Evolutionary conservation across 305 asterid genomes (phyloP).

Genomic region (Solanum hybrid): DNA sequence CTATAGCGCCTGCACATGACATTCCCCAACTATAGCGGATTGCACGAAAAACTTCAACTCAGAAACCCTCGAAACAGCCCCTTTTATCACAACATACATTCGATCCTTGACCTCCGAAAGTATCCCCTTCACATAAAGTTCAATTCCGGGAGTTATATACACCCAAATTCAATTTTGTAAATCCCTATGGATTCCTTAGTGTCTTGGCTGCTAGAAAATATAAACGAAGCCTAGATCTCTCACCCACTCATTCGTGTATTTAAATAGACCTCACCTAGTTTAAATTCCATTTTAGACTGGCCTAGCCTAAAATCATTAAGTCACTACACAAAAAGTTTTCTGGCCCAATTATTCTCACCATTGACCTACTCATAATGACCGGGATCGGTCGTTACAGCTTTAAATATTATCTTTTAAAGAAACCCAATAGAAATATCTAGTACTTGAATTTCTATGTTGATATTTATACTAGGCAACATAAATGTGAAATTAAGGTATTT

Average conservation of each 20-base stretch:
- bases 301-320: not conserved
- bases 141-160: not conserved
- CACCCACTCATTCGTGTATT: not conserved
- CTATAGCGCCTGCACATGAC: not conserved
- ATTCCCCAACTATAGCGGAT: not conserved
- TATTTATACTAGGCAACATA: not conserved
- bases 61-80: not conserved
- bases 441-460: not conserved
- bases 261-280: not conserved
- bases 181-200: not conserved
- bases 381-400: not conserved
- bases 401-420: not conserved
- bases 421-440: not conserved
- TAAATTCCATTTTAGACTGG: not conserved
- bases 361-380: not conserved
- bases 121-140: not conserved
- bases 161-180: not conserved
- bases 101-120: not conserved
- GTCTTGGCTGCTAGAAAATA: not conserved
- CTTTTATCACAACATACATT: not conserved
- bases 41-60: not conserved
- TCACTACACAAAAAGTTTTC: not conserved
- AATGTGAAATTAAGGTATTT: not conserved
- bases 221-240: not conserved
- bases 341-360: not conserved